Percentiles rank a stretch among this genome's conserved stretches.
phyloP scores from a whole-genome alignment of 306 rosid species.

The Quercus bicolor region DNA sequence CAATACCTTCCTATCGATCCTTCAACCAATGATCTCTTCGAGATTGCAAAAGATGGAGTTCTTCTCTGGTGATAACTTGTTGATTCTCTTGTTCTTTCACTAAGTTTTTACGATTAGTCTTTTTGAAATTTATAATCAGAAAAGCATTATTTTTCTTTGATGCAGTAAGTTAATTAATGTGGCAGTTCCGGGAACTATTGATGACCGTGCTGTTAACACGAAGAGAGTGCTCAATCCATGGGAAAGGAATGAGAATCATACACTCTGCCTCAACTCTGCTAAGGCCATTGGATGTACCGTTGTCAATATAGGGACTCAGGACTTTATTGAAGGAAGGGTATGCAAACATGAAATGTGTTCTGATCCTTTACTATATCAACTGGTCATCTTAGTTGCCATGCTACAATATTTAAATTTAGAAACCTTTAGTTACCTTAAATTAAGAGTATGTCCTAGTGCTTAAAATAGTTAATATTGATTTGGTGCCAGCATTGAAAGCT shows the following conservation, averaged over 20 bases:
- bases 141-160: background rate
- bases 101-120: background rate
- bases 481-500: background rate
- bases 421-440: background rate
- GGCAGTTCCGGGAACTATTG: conserved; percentile 93
- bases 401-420: background rate
- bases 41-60: conserved; percentile 89
- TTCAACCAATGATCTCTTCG: conserved; percentile 81
- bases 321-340: conserved; percentile 97
- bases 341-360: conserved; percentile 22
- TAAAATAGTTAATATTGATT: background rate
- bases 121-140: background rate
- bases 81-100: background rate
- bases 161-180: conserved; percentile 96
- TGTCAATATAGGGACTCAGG: conserved; percentile 95
- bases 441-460: background rate
- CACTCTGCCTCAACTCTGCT: conserved; percentile 97
- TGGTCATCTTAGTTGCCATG: background rate
- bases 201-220: conserved; percentile 88
- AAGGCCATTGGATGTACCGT: conserved; percentile 99
- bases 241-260: conserved; percentile 98
- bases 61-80: conserved; percentile 70
- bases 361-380: background rate
- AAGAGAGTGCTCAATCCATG: conserved; percentile 90
- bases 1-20: conserved; percentile 86